Percentiles rank a stretch among this genome's conserved stretches.
phyloP scores from a whole-genome alignment of 495 filamentous ascomycete species.

The Xylaria curta region DNA sequence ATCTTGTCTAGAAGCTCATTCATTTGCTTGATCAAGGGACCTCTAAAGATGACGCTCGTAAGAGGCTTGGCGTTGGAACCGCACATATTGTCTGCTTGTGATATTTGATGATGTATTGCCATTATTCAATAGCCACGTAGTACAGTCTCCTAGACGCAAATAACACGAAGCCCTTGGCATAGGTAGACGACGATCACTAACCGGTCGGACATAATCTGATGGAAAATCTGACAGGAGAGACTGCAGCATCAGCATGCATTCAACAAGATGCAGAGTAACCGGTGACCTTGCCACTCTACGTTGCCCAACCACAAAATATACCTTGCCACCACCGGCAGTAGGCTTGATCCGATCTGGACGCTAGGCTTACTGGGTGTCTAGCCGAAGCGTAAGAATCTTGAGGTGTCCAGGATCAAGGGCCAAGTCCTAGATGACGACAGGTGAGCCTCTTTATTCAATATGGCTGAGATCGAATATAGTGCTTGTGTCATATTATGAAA shows the following conservation, averaged over 20 bases:
- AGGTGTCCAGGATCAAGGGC: neutral
- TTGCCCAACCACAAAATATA: neutral
- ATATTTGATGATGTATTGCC: neutral
- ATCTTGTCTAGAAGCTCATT: neutral
- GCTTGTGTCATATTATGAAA: conserved; percentile 4
- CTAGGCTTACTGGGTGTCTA: no score
- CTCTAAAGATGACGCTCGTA: neutral
- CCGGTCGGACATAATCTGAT: neutral
- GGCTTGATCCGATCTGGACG: neutral
- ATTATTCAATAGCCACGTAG: neutral
- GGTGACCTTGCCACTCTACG: neutral
- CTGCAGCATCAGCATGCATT: neutral
- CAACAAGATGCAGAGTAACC: neutral
- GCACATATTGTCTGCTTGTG: neutral
- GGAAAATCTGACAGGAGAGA: neutral
- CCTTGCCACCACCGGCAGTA: neutral
- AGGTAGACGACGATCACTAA: neutral
- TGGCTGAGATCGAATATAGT: conserved; percentile 2
- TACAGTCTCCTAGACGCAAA: neutral
- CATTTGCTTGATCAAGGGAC: no score
- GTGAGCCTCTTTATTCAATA: neutral
- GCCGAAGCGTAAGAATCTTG: neutral
- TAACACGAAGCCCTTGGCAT: neutral
- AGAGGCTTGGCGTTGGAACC: neutral
- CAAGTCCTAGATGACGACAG: neutral